Evolutionary conservation across 148 eudicot species (phyloP).

Genomic region (Fagopyrum homotropicum): DNA sequence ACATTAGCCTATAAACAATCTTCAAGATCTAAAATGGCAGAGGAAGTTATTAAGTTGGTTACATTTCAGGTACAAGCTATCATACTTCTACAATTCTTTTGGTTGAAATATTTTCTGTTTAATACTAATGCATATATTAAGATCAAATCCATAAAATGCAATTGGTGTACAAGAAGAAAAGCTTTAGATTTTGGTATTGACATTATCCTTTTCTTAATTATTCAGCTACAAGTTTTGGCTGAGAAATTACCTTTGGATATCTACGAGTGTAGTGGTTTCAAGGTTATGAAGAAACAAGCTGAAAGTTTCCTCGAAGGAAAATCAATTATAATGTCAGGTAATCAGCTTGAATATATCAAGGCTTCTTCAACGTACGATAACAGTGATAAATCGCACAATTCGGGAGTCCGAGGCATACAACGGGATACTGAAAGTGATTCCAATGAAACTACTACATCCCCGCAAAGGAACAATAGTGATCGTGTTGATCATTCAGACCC

Average conservation of each 20-base stretch:
- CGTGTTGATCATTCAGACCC: background rate
- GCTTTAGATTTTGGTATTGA: background rate
- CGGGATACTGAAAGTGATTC: background rate
- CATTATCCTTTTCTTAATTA: background rate
- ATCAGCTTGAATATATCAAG: slow-evolving; percentile 11
- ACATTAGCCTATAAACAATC: slow-evolving; percentile 51
- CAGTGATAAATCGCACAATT: background rate
- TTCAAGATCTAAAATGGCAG: slow-evolving; percentile 37
- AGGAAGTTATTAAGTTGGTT: slow-evolving; percentile 42
- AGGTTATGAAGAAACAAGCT: slow-evolving; percentile 39
- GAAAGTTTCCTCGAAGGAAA: slow-evolving; percentile 32
- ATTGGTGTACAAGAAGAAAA: background rate
- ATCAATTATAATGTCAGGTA: slow-evolving; percentile 19
- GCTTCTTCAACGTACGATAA: background rate
- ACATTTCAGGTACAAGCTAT: slow-evolving; percentile 33
- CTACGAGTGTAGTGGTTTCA: slow-evolving; percentile 31
- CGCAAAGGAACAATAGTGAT: background rate
- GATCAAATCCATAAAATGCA: background rate
- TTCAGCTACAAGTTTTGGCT: slow-evolving; percentile 52
- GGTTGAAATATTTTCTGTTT: background rate
- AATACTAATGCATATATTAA: background rate
- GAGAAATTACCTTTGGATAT: slow-evolving; percentile 48
- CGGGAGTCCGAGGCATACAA: background rate
- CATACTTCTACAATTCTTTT: background rate
- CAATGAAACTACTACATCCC: background rate